Percentiles rank a stretch among this genome's conserved stretches.
Evolutionary conservation across 2,329 filamentous ascomycete genomes (phyloP).

Genomic region (Ophiocordyceps camponoti-floridani): DNA sequence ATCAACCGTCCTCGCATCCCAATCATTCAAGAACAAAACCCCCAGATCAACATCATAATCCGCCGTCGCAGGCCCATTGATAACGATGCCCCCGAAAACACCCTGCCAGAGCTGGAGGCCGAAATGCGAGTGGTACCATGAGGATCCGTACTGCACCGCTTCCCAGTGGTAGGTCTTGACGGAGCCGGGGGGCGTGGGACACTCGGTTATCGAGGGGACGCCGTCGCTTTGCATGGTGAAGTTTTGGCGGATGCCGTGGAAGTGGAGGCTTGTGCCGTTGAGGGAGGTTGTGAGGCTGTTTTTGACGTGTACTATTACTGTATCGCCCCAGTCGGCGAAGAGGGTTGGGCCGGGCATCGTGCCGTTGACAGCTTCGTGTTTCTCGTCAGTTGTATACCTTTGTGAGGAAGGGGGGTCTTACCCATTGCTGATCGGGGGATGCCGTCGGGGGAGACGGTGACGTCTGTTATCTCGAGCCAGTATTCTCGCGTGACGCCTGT

Average conservation of each 20-base stretch:
- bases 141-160: conserved; percentile 34
- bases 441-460: conserved; percentile 26
- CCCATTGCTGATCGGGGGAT: conserved; percentile 10
- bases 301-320: conserved; percentile 31
- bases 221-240: conserved; percentile 38
- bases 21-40: conserved; percentile 38
- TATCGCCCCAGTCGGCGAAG: conserved; percentile 31
- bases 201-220: conserved; percentile 29
- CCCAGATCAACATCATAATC: conserved; percentile 49
- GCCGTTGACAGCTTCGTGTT: conserved; percentile 30
- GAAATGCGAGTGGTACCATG: conserved; percentile 46
- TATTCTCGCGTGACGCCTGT: conserved; percentile 33
- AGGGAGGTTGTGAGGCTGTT: conserved; percentile 21
- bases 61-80: conserved; percentile 38
- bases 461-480: conserved; percentile 22
- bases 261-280: conserved; percentile 46
- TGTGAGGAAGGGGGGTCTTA: background rate
- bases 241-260: conserved; percentile 42
- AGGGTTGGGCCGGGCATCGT: conserved; percentile 42
- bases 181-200: conserved; percentile 30
- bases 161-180: conserved; percentile 38
- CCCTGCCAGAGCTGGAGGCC: conserved; percentile 31
- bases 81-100: conserved; percentile 39
- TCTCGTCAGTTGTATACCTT: background rate
- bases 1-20: conserved; percentile 29